Conservation (phyloP, 192 early-diverging fungal species). For the Thoreauomyces humboldtii region DNA sequence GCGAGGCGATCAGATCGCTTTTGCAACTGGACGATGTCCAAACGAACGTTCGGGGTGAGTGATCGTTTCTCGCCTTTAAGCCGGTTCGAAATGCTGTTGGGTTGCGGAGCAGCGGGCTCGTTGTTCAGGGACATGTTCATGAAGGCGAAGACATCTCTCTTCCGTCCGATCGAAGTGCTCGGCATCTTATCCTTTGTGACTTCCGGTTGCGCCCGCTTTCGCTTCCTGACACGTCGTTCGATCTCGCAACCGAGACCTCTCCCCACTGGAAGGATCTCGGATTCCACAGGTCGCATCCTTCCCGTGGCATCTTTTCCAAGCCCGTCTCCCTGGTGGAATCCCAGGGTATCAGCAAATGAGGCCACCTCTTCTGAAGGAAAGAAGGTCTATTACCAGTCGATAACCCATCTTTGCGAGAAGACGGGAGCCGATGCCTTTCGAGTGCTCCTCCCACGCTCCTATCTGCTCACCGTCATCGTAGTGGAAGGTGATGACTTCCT, state of each 20-base stretch:
- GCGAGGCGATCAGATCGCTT: neutral
- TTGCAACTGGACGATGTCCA: neutral
- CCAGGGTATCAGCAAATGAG: no score
- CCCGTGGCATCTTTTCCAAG: conserved; percentile 16
- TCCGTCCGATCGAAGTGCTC: conserved; percentile 1
- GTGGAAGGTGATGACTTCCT: conserved; percentile 4
- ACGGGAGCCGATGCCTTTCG: conserved; percentile 26
- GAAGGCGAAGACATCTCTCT: conserved; percentile 12
- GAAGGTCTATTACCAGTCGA: neutral
- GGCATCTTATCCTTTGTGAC: no score
- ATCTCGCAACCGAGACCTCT: conserved; percentile 12
- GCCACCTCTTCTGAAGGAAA: neutral
- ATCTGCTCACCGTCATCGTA: conserved; percentile 24
- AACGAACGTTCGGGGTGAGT: neutral
- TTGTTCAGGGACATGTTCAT: conserved; percentile 15
- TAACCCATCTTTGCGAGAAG: conserved; percentile 36
- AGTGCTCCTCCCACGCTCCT: conserved; percentile 32
- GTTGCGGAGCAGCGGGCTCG: neutral
- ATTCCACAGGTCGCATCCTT: conserved; percentile 13
- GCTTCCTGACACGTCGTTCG: neutral
- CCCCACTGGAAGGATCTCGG: conserved; percentile 1
- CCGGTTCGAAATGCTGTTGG: neutral
- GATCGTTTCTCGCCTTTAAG: no score
- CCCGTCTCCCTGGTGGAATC: conserved; percentile 16
- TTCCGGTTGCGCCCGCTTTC: conserved; percentile 17